These are phyloP conservation scores for Acacia acuminata DNA, from an alignment of 306 rosid genomes.

Conservation along the genomic window DNA sequence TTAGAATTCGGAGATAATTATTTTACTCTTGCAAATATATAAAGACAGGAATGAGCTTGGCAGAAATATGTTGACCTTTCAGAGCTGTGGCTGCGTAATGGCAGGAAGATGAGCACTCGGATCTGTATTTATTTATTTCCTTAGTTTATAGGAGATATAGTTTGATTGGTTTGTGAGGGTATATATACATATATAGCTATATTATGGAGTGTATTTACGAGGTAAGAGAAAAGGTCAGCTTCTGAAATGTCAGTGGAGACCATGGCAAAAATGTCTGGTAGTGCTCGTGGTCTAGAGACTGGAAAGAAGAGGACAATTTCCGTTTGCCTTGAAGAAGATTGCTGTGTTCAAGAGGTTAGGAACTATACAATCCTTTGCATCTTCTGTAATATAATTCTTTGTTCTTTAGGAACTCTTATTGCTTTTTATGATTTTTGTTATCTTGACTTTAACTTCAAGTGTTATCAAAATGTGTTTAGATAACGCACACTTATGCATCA, in stretches of 20 bases:
- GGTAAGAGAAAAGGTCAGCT: slow-evolving; percentile 23
- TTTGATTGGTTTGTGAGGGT: slow-evolving; percentile 21
- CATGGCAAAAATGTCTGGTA: slow-evolving; percentile 32
- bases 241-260: slow-evolving; percentile 6
- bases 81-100: slow-evolving; percentile 38
- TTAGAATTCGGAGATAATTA: slow-evolving; percentile 24
- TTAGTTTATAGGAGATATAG: slow-evolving; percentile 19
- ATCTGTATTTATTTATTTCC: slow-evolving; percentile 31
- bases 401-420: not conserved
- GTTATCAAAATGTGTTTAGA: not conserved
- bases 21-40: not conserved
- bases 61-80: slow-evolving; percentile 54
- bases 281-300: slow-evolving; percentile 11
- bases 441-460: not conserved
- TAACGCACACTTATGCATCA: not conserved
- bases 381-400: not conserved
- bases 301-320: slow-evolving; percentile 36
- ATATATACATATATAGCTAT: not conserved
- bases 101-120: slow-evolving; percentile 28
- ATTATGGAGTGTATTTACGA: not conserved
- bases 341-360: slow-evolving; percentile 14
- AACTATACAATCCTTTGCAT: not conserved
- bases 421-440: not conserved
- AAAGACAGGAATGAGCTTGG: slow-evolving; percentile 28
- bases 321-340: slow-evolving; percentile 15